Evolutionary conservation across 2,329 filamentous ascomycete genomes (phyloP).

Genomic region (Colletotrichum salicis): DNA sequence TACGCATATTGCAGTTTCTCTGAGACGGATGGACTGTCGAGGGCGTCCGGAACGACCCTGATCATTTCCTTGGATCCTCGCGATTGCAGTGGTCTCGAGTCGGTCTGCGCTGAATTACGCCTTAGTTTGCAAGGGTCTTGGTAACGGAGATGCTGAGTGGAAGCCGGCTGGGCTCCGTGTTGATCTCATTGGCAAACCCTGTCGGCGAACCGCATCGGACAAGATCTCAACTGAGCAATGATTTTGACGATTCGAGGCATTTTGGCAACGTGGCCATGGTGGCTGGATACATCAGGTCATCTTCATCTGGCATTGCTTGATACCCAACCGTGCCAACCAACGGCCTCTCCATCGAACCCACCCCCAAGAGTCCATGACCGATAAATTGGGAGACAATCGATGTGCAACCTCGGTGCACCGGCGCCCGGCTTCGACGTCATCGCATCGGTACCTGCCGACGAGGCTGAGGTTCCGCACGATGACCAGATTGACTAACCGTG

Average conservation of each 20-base stretch:
- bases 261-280: background rate
- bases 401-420: background rate
- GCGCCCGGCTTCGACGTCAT: background rate
- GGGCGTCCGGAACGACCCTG: constrained; percentile 15
- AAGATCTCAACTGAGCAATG: constrained; percentile 4
- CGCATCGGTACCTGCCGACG: background rate
- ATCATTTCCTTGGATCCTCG: constrained; percentile 23
- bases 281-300: constrained; percentile 3
- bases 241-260: constrained; percentile 9
- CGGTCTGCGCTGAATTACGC: background rate
- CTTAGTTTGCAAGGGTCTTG: background rate
- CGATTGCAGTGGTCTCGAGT: background rate
- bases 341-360: background rate
- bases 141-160: background rate
- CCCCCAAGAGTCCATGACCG: background rate
- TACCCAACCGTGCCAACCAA: background rate
- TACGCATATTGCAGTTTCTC: background rate
- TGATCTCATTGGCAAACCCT: constrained; percentile 9
- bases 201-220: background rate
- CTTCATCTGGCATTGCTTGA: background rate
- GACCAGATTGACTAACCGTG: background rate
- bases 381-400: background rate
- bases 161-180: constrained; percentile 2
- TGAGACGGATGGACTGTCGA: background rate
- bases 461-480: background rate